Evolutionary conservation across 768 basidiomycete species (phyloP).

Genomic region (Suillus luteus): DNA sequence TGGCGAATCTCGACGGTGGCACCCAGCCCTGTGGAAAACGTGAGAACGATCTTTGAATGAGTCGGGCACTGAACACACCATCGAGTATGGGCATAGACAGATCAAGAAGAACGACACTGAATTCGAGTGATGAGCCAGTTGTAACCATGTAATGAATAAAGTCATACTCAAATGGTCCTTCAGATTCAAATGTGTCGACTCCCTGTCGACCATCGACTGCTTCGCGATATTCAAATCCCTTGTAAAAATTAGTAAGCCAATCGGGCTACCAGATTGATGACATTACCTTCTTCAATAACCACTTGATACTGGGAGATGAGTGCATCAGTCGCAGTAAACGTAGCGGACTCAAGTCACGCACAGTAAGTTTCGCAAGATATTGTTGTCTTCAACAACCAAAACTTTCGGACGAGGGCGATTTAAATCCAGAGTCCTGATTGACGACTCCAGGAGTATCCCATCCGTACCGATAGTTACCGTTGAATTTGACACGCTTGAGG

Average conservation of each 20-base stretch:
- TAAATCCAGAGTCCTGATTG: conserved; percentile 52
- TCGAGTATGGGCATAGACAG: conserved; percentile 94
- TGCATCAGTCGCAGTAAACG: conserved; percentile 15
- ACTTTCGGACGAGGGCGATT: conserved; percentile 57
- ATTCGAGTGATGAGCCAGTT: conserved; percentile 8
- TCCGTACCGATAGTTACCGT: conserved; percentile 58
- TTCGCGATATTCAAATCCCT: conserved; percentile 76
- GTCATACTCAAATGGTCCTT: conserved; percentile 86
- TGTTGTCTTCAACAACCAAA: conserved; percentile 90
- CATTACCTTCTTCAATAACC: conserved; percentile 61
- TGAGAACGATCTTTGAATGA: background rate
- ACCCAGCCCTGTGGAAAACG: conserved; percentile 58
- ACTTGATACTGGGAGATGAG: conserved; percentile 47
- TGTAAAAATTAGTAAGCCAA: conserved; percentile 9
- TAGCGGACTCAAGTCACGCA: conserved; percentile 41
- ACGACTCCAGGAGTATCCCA: conserved; percentile 71
- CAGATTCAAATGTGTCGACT: conserved; percentile 68
- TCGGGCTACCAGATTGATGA: background rate
- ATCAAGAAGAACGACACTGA: conserved; percentile 83
- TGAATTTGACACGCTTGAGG: conserved; percentile 31
- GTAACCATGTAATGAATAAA: conserved; percentile 2
- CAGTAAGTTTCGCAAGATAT: conserved; percentile 80
- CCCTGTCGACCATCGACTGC: conserved; percentile 87
- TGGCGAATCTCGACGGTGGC: conserved; percentile 83
- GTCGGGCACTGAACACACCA: conserved; percentile 45